These are phyloP conservation scores for Crepidotus variabilis DNA, from an alignment of 768 basidiomycete genomes.

Conservation along the genomic window DNA sequence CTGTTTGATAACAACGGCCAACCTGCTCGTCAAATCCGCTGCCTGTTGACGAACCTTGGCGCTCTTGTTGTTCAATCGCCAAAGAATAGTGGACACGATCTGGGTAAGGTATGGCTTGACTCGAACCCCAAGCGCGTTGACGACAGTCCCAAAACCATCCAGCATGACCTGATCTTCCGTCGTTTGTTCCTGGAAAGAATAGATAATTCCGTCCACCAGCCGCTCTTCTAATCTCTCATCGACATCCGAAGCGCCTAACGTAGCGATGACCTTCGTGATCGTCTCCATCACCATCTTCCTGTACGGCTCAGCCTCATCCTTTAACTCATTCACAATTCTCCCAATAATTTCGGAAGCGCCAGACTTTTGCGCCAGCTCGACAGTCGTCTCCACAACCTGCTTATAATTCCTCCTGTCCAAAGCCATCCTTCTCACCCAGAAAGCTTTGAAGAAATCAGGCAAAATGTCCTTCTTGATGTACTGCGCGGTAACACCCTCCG, in stretches of 20 bases:
- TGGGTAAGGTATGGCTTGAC: slow-evolving; percentile 99
- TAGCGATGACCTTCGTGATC: slow-evolving; percentile 92
- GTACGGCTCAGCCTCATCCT: slow-evolving; percentile 88
- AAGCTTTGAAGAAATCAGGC: slow-evolving; percentile 98
- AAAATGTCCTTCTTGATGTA: slow-evolving; percentile 98
- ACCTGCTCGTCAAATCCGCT: slow-evolving; percentile 93
- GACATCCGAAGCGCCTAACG: slow-evolving; percentile 94
- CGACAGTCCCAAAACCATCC: slow-evolving; percentile 96
- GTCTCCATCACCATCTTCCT: slow-evolving; percentile 99
- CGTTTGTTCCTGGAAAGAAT: slow-evolving; percentile 99
- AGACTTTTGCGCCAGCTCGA: slow-evolving; percentile 95
- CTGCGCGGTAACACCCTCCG: slow-evolving; percentile 92
- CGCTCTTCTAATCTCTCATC: slow-evolving; percentile 94
- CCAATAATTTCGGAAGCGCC: slow-evolving; percentile 97
- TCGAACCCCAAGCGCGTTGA: slow-evolving; percentile 92
- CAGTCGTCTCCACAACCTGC: slow-evolving; percentile 98
- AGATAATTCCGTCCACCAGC: slow-evolving; percentile 97
- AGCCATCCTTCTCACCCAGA: slow-evolving; percentile 99
- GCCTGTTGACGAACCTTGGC: slow-evolving; percentile 99
- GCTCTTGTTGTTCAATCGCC: slow-evolving; percentile 99
- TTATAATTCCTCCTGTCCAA: slow-evolving; percentile 94
- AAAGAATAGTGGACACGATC: slow-evolving; percentile 97
- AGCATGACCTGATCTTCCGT: slow-evolving; percentile 99
- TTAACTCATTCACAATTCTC: slow-evolving; percentile 82
- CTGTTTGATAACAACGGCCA: slow-evolving; percentile 98